Evolutionary conservation across 345 rosid genomes (phyloP).

Genomic region (Balakata baccata): DNA sequence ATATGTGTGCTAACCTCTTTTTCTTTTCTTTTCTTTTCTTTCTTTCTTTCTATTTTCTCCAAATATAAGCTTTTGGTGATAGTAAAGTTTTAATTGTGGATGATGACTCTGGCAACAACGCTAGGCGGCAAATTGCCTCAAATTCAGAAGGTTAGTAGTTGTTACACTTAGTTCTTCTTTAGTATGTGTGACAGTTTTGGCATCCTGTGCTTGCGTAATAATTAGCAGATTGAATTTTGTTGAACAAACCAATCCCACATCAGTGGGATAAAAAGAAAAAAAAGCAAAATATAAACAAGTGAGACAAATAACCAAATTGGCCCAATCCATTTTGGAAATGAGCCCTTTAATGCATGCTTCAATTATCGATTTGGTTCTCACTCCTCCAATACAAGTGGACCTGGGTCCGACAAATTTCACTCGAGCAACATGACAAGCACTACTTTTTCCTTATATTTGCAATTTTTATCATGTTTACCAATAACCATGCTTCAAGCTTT

Average conservation of each 20-base stretch:
- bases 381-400: too few species aligned
- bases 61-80: constrained; percentile 19
- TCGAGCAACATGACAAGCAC: neutral
- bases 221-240: neutral
- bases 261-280: too few species aligned
- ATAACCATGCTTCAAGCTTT: neutral
- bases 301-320: too few species aligned
- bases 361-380: too few species aligned
- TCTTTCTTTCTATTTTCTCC: neutral
- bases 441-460: neutral
- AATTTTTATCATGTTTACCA: neutral
- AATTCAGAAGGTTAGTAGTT: constrained; percentile 4
- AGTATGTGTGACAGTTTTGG: neutral
- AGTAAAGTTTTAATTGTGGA: constrained; percentile 3
- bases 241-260: too few species aligned
- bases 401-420: too few species aligned
- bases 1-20: neutral
- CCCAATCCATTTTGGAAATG: too few species aligned
- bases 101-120: neutral
- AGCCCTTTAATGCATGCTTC: too few species aligned
- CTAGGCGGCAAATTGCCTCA: neutral
- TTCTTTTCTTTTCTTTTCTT: neutral
- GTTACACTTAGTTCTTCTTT: neutral
- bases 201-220: neutral
- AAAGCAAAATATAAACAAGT: too few species aligned